Conservation (phyloP, 768 basidiomycete species). For the Multifurca ochricompacta region DNA sequence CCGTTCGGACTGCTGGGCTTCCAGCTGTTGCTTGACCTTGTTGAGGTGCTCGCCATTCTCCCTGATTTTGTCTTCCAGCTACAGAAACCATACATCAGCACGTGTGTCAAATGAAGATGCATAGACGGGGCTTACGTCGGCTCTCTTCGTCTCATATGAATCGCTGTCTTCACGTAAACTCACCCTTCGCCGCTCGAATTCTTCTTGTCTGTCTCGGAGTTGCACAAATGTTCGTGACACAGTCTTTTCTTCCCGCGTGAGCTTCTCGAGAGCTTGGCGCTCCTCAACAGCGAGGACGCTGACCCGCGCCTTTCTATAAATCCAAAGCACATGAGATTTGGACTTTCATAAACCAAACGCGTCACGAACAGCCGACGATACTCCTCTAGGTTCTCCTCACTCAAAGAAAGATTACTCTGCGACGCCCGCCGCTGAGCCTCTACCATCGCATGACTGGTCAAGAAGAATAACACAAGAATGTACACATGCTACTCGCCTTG, state of each 20-base stretch:
- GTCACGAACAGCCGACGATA: slow-evolving; percentile 64
- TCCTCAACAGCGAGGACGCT: slow-evolving; percentile 78
- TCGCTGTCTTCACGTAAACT: slow-evolving; percentile 49
- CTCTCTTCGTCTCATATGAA: slow-evolving; percentile 41
- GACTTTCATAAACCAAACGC: slow-evolving; percentile 2
- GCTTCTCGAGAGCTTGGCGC: slow-evolving; percentile 75
- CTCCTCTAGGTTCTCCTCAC: slow-evolving; percentile 78
- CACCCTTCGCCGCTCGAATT: slow-evolving; percentile 48
- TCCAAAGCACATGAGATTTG: not conserved
- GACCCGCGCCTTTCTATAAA: slow-evolving; percentile 64
- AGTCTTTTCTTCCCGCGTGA: slow-evolving; percentile 79
- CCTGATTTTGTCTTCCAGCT: slow-evolving; percentile 57
- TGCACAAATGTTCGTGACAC: slow-evolving; percentile 53
- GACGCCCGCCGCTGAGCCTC: slow-evolving; percentile 71
- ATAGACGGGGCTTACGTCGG: slow-evolving; percentile 41
- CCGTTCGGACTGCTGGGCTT: slow-evolving; percentile 80
- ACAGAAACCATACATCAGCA: not conserved
- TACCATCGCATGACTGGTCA: slow-evolving; percentile 26
- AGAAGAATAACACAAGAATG: not conserved
- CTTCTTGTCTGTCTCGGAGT: slow-evolving; percentile 61
- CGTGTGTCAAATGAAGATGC: not conserved
- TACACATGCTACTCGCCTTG: slow-evolving; percentile 45
- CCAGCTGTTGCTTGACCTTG: slow-evolving; percentile 64
- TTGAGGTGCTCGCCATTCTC: slow-evolving; percentile 54
- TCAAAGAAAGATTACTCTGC: slow-evolving; percentile 68